Conservation (phyloP, 2,329 filamentous ascomycete genomes). For the Fusarium sp. region DNA sequence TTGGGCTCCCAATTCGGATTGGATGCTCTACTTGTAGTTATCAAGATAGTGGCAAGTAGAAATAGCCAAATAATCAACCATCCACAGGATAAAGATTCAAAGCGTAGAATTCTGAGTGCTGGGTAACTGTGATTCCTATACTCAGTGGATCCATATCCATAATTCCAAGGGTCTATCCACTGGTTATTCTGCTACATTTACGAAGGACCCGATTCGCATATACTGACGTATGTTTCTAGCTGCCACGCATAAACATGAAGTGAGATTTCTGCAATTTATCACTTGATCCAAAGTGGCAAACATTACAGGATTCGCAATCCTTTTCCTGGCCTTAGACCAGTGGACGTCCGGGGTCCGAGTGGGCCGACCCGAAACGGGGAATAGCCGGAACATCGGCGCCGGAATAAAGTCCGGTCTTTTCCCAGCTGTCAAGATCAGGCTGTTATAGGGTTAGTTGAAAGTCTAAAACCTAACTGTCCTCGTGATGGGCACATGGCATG, state of each 20-base stretch:
- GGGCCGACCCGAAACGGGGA: not conserved
- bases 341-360: not conserved
- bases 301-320: no score
- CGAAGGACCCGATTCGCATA: not conserved
- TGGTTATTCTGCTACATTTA: no score
- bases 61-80: no score
- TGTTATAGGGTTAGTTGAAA: not conserved
- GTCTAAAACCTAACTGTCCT: not conserved
- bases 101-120: no score
- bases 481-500: conserved; percentile 1
- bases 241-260: not conserved
- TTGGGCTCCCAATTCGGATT: not conserved
- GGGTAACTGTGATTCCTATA: no score
- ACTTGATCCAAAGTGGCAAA: no score
- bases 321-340: no score
- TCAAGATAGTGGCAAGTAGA: no score
- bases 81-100: no score
- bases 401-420: not conserved
- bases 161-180: no score
- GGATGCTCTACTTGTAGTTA: not conserved
- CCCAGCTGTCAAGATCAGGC: not conserved
- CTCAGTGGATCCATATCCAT: no score
- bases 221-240: not conserved
- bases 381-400: not conserved
- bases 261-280: not conserved